phyloP scores from a whole-genome alignment of 169 alveolate genomes.

The Cryptosporidium andersoni region DNA sequence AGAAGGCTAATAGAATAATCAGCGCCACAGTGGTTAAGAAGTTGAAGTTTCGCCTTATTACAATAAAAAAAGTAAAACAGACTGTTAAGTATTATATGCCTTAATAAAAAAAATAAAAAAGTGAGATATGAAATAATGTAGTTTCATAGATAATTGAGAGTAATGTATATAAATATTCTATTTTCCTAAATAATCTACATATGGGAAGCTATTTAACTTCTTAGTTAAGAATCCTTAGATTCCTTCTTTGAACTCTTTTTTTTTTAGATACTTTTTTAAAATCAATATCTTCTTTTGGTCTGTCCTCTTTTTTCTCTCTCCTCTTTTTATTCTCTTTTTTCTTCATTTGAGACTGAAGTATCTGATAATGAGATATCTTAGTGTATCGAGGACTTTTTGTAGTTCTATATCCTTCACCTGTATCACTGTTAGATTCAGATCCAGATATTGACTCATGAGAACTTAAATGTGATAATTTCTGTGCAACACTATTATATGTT shows the following conservation, averaged over 20 bases:
- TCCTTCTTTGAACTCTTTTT: background rate
- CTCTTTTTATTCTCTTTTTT: background rate
- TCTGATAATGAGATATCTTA: background rate
- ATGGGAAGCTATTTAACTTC: background rate
- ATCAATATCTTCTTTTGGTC: background rate
- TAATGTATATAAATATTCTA: no score
- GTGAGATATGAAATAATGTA: no score
- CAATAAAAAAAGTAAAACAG: no score
- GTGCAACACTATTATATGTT: slow-evolving; percentile 53
- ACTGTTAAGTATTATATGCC: no score
- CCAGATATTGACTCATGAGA: slow-evolving; percentile 4
- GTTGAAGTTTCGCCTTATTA: no score
- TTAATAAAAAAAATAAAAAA: no score
- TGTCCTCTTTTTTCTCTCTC: background rate
- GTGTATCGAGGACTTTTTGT: no score
- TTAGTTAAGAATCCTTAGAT: background rate
- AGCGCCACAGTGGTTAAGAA: no score
- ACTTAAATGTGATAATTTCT: slow-evolving; percentile 15
- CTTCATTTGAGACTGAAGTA: background rate
- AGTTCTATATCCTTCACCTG: no score
- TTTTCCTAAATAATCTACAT: no score
- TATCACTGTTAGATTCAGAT: background rate
- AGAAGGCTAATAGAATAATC: no score
- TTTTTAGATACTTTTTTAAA: background rate
- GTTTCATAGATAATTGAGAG: no score